Evolutionary conservation across 192 early-diverging fungal species (phyloP).

Genomic region (Pilaira anomala): DNA sequence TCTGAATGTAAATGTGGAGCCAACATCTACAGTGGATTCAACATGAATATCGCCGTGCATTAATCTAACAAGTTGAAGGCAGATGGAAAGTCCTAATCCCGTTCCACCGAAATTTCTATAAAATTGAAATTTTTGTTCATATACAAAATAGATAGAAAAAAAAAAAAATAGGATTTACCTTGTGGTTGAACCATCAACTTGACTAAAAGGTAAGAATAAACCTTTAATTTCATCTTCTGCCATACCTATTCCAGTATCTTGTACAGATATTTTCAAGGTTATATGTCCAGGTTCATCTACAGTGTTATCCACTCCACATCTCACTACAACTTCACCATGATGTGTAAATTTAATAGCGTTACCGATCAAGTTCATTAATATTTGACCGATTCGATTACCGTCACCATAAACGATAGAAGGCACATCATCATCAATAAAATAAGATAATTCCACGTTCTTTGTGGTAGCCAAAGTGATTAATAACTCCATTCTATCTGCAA

Average conservation of each 20-base stretch:
- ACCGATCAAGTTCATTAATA: conserved; percentile 71
- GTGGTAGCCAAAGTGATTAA: conserved; percentile 59
- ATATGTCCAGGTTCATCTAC: conserved; percentile 33
- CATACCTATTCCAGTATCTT: conserved; percentile 52
- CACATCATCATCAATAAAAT: conserved; percentile 53
- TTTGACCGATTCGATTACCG: conserved; percentile 62
- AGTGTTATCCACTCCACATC: conserved; percentile 29
- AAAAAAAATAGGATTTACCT: conserved; percentile 25
- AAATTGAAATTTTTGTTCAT: too few relatives aligned
- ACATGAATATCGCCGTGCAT: conserved; percentile 44
- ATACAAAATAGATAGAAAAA: not conserved
- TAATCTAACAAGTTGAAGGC: conserved; percentile 40
- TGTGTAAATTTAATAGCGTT: conserved; percentile 74
- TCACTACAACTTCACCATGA: conserved; percentile 46
- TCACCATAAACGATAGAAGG: conserved; percentile 60
- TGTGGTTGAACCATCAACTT: conserved; percentile 62
- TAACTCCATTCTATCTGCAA: conserved; percentile 50
- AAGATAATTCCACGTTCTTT: conserved; percentile 57
- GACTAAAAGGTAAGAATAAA: conserved; percentile 59
- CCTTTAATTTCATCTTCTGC: conserved; percentile 36
- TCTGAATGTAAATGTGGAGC: conserved; percentile 39
- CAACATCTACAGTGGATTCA: conserved; percentile 38
- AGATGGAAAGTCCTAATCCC: conserved; percentile 49
- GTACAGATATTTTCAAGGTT: conserved; percentile 37
- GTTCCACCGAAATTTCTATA: conserved; percentile 43